These are phyloP conservation scores for Neurospora tetraspora DNA, from an alignment of 495 filamentous ascomycete species.

Conservation along the genomic window DNA sequence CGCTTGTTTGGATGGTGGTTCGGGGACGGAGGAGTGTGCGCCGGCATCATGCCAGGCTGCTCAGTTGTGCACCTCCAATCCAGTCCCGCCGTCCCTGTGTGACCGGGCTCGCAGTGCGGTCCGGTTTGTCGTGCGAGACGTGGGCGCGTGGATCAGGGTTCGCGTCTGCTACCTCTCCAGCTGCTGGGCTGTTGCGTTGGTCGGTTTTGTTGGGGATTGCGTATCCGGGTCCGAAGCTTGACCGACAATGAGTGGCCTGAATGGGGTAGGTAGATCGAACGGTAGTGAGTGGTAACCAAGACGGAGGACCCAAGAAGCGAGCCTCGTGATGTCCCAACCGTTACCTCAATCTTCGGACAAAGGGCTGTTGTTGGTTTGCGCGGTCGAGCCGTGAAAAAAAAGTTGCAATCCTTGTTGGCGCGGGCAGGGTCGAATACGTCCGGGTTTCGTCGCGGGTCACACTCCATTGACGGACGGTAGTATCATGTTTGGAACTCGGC, in stretches of 20 bases:
- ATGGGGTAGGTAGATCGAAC: background rate
- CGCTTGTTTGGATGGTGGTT: slow-evolving; percentile 38
- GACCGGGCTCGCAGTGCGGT: background rate
- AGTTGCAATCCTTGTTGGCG: background rate
- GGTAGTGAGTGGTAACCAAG: background rate
- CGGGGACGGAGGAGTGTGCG: slow-evolving; percentile 34
- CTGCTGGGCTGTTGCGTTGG: background rate
- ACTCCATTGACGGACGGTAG: background rate
- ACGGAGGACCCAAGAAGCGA: background rate
- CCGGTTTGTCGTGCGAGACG: background rate
- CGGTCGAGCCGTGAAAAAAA: background rate
- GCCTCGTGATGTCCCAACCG: background rate
- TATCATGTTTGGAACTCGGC: background rate
- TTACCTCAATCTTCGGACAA: background rate
- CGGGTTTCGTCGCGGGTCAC: background rate
- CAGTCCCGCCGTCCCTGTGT: background rate
- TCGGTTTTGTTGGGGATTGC: background rate
- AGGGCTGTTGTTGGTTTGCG: background rate
- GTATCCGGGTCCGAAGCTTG: background rate
- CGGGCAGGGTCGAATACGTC: background rate
- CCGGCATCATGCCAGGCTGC: slow-evolving; percentile 24
- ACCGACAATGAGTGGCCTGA: no score
- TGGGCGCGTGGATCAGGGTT: background rate
- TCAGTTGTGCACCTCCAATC: background rate
- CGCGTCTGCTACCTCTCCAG: background rate